These are phyloP conservation scores for Colletotrichum simmondsii DNA, from an alignment of 2,329 filamentous ascomycete genomes.

Conservation along the genomic window DNA sequence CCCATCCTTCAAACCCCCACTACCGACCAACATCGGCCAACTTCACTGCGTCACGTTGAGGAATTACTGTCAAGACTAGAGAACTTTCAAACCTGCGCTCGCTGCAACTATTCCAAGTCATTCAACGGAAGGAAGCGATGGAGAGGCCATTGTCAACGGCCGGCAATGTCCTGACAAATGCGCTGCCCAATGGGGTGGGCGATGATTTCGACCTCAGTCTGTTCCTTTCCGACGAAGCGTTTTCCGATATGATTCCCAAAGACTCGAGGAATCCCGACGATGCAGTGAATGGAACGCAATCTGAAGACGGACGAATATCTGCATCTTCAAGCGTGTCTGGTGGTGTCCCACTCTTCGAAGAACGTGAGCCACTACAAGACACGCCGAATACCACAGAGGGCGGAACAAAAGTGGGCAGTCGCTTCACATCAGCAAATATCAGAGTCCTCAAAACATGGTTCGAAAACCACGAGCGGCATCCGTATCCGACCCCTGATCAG, in stretches of 20 bases:
- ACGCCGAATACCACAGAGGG: background rate
- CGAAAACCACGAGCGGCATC: constrained; percentile 68
- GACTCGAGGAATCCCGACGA: background rate
- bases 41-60: background rate
- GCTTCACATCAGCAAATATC: constrained; percentile 31
- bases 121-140: background rate
- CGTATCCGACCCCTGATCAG: constrained; percentile 74
- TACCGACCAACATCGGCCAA: background rate
- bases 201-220: background rate
- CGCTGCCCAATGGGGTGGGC: background rate
- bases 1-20: background rate
- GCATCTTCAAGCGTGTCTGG: constrained; percentile 14
- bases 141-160: background rate
- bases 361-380: no score
- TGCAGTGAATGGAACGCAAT: background rate
- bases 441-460: constrained; percentile 74
- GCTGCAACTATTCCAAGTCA: background rate
- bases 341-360: background rate
- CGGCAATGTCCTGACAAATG: background rate
- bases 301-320: background rate
- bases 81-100: background rate
- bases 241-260: background rate
- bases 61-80: background rate
- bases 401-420: background rate
- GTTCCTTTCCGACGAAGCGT: background rate